Percentiles rank a stretch among this genome's conserved stretches.
Conservation (phyloP, 345 rosid genomes). For the Trapa bicornis region DNA sequence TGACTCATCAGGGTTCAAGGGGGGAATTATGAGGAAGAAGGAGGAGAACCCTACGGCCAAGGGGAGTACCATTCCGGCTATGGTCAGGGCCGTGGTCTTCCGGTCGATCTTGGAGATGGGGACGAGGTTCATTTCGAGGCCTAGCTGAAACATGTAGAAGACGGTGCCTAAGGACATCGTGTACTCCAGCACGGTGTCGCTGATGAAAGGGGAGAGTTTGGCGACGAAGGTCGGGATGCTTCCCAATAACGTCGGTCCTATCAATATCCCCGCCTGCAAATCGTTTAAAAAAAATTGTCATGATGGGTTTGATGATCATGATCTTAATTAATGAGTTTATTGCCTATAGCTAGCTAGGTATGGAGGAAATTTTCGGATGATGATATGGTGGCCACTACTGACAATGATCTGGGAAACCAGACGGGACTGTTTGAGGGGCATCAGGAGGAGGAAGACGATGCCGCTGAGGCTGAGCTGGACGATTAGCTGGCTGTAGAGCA, state of each 20-base stretch:
- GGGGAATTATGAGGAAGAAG: slow-evolving; percentile 13
- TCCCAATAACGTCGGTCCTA: slow-evolving; percentile 27
- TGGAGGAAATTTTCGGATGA: no score
- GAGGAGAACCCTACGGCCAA: slow-evolving; percentile 20
- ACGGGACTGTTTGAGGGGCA: slow-evolving; percentile 31
- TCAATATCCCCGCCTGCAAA: slow-evolving; percentile 38
- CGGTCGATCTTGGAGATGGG: slow-evolving; percentile 19
- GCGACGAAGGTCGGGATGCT: accelerated
- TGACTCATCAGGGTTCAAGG: not conserved
- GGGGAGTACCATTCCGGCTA: slow-evolving; percentile 25
- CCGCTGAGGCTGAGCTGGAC: slow-evolving; percentile 20
- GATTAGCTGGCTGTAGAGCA: slow-evolving; percentile 18
- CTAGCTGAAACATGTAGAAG: slow-evolving; percentile 46
- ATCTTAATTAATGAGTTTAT: no score
- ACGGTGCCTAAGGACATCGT: slow-evolving; percentile 32
- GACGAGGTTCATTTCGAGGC: slow-evolving; percentile 46
- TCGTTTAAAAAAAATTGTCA: no score
- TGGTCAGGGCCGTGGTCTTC: slow-evolving; percentile 22
- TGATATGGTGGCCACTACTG: not conserved
- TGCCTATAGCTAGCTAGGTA: no score
- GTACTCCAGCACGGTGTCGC: slow-evolving; percentile 29
- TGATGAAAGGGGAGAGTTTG: slow-evolving; percentile 16
- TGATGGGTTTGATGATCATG: no score
- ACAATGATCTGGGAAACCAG: slow-evolving; percentile 31
- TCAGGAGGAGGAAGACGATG: slow-evolving; percentile 19